Conservation (phyloP, 306 rosid genomes). For the Pyrus bretschneideri region DNA sequence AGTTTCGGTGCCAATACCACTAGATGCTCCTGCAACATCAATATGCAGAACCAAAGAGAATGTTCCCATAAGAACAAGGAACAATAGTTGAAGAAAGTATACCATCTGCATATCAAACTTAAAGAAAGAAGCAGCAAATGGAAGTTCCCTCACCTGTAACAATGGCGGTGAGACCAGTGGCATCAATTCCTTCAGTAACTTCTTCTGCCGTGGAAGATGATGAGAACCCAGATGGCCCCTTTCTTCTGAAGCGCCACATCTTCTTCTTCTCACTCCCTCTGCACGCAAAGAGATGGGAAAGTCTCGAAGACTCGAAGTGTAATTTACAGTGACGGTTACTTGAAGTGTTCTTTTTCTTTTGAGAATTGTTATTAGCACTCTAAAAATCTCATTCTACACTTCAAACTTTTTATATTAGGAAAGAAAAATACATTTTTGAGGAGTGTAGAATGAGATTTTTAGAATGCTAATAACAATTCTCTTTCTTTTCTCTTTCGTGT, state of each 20-base stretch:
- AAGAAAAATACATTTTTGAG: too few species aligned
- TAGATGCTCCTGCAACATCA: conserved; percentile 56
- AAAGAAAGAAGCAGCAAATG: background rate
- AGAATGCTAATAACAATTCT: too few species aligned
- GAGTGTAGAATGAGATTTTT: too few species aligned
- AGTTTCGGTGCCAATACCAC: conserved; percentile 83
- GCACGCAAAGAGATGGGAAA: background rate
- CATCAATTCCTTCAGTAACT: conserved; percentile 68
- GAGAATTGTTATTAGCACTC: too few species aligned
- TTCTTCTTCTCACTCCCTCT: background rate
- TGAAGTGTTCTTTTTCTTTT: background rate
- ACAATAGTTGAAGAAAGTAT: background rate
- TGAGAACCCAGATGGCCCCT: conserved; percentile 72
- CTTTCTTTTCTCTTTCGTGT: too few species aligned
- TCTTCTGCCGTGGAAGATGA: conserved; percentile 66
- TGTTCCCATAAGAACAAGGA: background rate
- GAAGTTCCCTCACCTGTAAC: conserved; percentile 47
- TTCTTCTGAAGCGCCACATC: conserved; percentile 64
- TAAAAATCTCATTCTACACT: too few species aligned
- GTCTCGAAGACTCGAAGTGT: background rate
- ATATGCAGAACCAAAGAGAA: conserved; percentile 12
- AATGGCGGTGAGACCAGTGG: conserved; percentile 69
- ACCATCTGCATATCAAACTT: background rate
- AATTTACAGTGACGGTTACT: background rate
- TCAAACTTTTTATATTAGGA: too few species aligned